phyloP scores from a whole-genome alignment of 176 grass and related monocot species.

The Ensete ventricosum region DNA sequence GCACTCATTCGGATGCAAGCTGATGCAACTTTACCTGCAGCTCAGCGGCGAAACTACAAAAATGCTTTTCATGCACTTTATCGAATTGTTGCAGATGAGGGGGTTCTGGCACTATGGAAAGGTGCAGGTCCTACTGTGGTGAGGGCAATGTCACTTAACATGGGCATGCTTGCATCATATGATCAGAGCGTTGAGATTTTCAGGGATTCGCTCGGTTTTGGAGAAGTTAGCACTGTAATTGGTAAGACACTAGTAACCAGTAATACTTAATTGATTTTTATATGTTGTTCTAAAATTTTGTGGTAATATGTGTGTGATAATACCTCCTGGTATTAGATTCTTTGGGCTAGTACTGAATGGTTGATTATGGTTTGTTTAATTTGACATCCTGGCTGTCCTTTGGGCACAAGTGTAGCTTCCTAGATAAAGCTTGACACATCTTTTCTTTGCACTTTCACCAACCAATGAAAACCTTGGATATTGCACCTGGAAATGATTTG shows the following conservation, averaged over 20 bases:
- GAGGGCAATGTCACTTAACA: constrained; percentile 84
- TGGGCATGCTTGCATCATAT: constrained; percentile 46
- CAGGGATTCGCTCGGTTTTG: constrained; percentile 63
- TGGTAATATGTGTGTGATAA: neutral
- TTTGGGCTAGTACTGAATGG: too few relatives aligned
- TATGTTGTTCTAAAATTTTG: too few relatives aligned
- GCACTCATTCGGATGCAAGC: constrained; percentile 75
- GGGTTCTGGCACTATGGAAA: constrained; percentile 80
- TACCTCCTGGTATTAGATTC: neutral
- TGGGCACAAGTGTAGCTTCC: too few relatives aligned
- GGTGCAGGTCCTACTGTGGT: constrained; percentile 79
- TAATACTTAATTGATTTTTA: too few relatives aligned
- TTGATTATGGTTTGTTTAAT: neutral
- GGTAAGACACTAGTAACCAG: constrained; percentile 32
- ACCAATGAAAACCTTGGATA: too few relatives aligned
- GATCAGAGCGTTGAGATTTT: constrained; percentile 56
- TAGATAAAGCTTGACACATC: too few relatives aligned
- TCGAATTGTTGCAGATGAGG: constrained; percentile 69
- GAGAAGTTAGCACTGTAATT: constrained; percentile 60
- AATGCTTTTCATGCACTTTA: constrained; percentile 81
- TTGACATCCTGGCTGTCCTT: too few relatives aligned
- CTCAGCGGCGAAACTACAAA: constrained; percentile 67
- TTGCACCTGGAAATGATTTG: too few relatives aligned
- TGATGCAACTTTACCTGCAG: constrained; percentile 64
- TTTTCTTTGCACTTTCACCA: too few relatives aligned